Evolutionary conservation across 2,329 filamentous ascomycete species (phyloP).

Genomic region (Rhytidhysteron rufulum): DNA sequence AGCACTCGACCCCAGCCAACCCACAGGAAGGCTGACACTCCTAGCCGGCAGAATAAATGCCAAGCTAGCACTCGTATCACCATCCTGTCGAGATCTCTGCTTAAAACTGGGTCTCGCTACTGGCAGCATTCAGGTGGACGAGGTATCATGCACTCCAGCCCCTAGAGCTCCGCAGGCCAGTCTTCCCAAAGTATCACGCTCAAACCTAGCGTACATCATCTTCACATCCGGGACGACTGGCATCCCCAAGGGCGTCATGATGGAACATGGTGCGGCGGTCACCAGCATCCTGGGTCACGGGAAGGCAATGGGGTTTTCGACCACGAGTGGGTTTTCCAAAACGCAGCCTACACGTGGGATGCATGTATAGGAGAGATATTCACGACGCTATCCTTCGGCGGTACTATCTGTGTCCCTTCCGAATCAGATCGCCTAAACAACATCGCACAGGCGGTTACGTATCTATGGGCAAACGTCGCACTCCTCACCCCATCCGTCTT

Average conservation of each 20-base stretch:
- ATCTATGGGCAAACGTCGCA: constrained; percentile 7
- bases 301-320: constrained; percentile 34
- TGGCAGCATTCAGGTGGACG: too few relatives aligned
- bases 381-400: constrained; percentile 45
- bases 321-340: constrained; percentile 50
- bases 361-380: constrained; percentile 49
- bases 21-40: not conserved
- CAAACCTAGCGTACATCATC: constrained; percentile 57
- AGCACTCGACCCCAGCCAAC: constrained; percentile 15
- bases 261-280: constrained; percentile 55
- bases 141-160: too few relatives aligned
- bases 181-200: too few relatives aligned
- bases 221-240: constrained; percentile 53
- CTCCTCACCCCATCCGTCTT: constrained; percentile 57
- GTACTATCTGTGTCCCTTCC: constrained; percentile 50
- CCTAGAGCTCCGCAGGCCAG: too few relatives aligned
- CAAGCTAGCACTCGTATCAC: not conserved
- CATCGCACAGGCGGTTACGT: constrained; percentile 11
- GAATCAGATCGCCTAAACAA: constrained; percentile 48
- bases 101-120: too few relatives aligned
- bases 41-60: not conserved
- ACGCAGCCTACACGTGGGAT: constrained; percentile 48
- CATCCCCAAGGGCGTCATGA: constrained; percentile 55
- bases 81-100: too few relatives aligned
- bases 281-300: constrained; percentile 26